These are phyloP conservation scores for Collybiopsis luxurians DNA, from an alignment of 768 basidiomycete species.

Conservation along the genomic window DNA sequence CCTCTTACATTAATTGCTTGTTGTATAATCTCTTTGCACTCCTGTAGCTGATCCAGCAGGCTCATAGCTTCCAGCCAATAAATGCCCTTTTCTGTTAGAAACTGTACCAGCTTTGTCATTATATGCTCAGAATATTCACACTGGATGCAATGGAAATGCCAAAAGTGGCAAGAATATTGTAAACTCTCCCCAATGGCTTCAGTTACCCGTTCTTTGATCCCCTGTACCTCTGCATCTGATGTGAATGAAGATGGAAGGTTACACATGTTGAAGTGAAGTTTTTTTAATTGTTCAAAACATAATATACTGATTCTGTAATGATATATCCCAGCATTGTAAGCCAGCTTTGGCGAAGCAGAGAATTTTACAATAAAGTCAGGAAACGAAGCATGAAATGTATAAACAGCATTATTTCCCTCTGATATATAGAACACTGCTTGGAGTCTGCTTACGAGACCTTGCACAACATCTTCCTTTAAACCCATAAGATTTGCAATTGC, in stretches of 20 bases:
- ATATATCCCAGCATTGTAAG: not conserved
- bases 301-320: not conserved
- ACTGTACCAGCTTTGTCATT: not conserved
- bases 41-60: not conserved
- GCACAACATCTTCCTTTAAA: not conserved
- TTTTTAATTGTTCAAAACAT: not conserved
- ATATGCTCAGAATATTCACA: not conserved
- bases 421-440: constrained; percentile 2
- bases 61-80: constrained; percentile 10
- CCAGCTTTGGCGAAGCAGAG: too few species aligned
- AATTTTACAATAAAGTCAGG: not conserved
- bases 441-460: not conserved
- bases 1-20: not conserved
- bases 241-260: constrained; percentile 1
- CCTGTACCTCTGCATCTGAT: not conserved
- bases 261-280: constrained; percentile 10
- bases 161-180: constrained; percentile 5
- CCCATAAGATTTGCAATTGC: not conserved
- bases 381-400: constrained; percentile 6
- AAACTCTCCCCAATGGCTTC: not conserved
- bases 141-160: not conserved
- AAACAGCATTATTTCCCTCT: not conserved
- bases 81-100: not conserved
- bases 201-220: not conserved
- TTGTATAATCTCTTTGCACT: not conserved